Conservation (phyloP, 208 protist genomes). For the Trypanosoma lewisi region DNA sequence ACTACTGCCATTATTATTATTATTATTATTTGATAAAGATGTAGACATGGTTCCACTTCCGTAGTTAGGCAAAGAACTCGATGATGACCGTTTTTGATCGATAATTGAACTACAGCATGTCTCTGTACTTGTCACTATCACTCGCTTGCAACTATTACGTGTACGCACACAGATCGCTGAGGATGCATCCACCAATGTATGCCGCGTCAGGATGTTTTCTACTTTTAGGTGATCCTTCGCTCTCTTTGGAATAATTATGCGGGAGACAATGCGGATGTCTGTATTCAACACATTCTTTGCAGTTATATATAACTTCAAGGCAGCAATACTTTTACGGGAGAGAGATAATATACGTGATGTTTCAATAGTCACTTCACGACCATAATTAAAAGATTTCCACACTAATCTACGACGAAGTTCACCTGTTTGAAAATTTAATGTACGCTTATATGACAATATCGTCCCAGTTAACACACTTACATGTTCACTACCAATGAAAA, state of each 20-base stretch:
- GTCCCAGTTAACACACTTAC: slow-evolving; percentile 59
- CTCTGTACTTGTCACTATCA: slow-evolving; percentile 70
- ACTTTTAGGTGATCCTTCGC: slow-evolving; percentile 39
- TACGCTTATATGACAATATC: slow-evolving; percentile 52
- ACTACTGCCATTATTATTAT: no score
- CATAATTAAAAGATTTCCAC: slow-evolving; percentile 68
- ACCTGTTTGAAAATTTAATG: slow-evolving; percentile 72
- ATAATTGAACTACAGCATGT: slow-evolving; percentile 32
- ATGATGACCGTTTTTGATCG: background rate
- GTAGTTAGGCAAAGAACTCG: background rate
- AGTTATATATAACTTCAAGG: slow-evolving; percentile 60
- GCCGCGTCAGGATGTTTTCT: slow-evolving; percentile 55
- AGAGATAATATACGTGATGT: slow-evolving; percentile 68
- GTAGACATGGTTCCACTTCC: no score
- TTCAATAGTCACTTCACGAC: slow-evolving; percentile 78
- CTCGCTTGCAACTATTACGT: slow-evolving; percentile 78
- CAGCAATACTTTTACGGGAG: slow-evolving; percentile 65
- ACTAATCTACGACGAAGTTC: slow-evolving; percentile 68
- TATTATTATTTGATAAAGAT: no score
- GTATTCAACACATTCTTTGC: slow-evolving; percentile 83
- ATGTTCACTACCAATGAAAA: slow-evolving; percentile 80
- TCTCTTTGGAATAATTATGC: slow-evolving; percentile 41
- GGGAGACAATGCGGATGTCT: slow-evolving; percentile 82
- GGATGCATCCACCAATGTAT: slow-evolving; percentile 66
- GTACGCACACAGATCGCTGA: slow-evolving; percentile 75